Percentiles rank a stretch among this genome's conserved stretches.
phyloP scores from a whole-genome alignment of 768 basidiomycete species.

The Trametes cubensis region DNA sequence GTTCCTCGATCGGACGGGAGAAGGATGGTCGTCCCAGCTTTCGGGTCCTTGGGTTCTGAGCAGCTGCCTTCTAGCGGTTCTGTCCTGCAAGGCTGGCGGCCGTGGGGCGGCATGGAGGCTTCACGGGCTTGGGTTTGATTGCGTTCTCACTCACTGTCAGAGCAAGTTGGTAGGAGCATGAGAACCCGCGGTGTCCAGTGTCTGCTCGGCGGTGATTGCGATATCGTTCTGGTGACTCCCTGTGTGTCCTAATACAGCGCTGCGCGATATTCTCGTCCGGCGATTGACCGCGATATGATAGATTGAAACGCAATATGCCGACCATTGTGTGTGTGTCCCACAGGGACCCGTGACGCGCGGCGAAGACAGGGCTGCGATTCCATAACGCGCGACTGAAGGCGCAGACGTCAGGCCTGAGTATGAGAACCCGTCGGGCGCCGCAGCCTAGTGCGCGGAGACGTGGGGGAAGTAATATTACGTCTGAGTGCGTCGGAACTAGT shows the following conservation, averaged over 20 bases:
- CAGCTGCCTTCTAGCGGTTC: constrained; percentile 5
- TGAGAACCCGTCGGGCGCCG: constrained; percentile 8
- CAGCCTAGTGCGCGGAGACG: constrained; percentile 12
- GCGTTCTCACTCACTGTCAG: constrained; percentile 16
- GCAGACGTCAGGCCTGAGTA: constrained; percentile 6
- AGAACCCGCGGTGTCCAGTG: constrained; percentile 7
- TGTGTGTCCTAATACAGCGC: not conserved
- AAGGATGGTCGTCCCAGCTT: not conserved
- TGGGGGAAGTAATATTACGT: constrained; percentile 16
- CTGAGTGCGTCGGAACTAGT: constrained; percentile 1
- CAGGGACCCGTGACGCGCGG: constrained; percentile 5
- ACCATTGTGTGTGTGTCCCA: constrained; percentile 5
- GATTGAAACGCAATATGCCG: constrained; percentile 9
- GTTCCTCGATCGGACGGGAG: constrained; percentile 6
- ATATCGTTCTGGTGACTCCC: not conserved
- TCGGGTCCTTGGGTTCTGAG: not conserved
- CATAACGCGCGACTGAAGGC: not conserved
- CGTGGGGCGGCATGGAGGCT: constrained; percentile 1
- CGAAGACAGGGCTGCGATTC: not conserved
- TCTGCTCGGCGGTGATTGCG: constrained; percentile 16
- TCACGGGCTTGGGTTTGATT: not conserved
- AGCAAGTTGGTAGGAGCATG: constrained; percentile 8
- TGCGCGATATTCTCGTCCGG: constrained; percentile 3
- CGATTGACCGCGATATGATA: constrained; percentile 19
- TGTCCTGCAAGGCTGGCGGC: not conserved